Evolutionary conservation across 2,329 filamentous ascomycete genomes (phyloP).

Genomic region (Clonostachys rhizophaga): DNA sequence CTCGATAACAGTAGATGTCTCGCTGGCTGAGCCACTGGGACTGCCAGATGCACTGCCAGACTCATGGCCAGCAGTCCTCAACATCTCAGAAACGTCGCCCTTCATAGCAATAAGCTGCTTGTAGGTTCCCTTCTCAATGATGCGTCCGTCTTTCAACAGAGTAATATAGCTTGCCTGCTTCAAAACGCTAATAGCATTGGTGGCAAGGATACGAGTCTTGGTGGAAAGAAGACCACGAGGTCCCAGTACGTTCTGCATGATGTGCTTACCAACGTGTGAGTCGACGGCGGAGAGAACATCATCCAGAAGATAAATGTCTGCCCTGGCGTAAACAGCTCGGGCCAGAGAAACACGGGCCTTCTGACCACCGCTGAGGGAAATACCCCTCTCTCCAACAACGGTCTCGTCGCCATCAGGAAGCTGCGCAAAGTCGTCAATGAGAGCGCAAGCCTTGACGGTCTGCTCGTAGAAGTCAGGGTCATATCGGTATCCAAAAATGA

Average conservation of each 20-base stretch:
- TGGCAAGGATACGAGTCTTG: constrained; percentile 90
- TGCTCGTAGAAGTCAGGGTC: constrained; percentile 92
- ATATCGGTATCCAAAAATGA: constrained; percentile 91
- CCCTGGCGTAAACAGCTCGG: constrained; percentile 89
- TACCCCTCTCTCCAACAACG: constrained; percentile 92
- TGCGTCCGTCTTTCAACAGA: constrained; percentile 75
- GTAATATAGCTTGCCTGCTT: constrained; percentile 86
- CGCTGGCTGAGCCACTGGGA: constrained; percentile 41
- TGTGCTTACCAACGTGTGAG: constrained; percentile 90
- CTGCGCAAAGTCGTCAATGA: constrained; percentile 85
- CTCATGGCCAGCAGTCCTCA: constrained; percentile 68
- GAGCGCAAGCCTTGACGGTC: constrained; percentile 85
- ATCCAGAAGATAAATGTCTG: constrained; percentile 94
- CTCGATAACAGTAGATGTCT: constrained; percentile 54
- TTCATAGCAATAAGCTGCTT: constrained; percentile 90
- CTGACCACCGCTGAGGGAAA: constrained; percentile 92
- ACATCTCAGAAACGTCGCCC: constrained; percentile 79
- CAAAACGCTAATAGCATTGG: constrained; percentile 89
- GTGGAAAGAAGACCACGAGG: constrained; percentile 73
- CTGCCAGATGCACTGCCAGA: constrained; percentile 33
- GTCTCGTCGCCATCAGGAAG: constrained; percentile 96
- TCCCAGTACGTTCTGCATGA: constrained; percentile 92
- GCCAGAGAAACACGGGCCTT: constrained; percentile 91
- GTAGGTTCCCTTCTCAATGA: constrained; percentile 87
- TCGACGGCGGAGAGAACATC: constrained; percentile 97